Evolutionary conservation across 1,139 yeast genomes (phyloP), one percentile per base, ranked within the genome.

Genomic region (Blastobotrys serpentis): DNA sequence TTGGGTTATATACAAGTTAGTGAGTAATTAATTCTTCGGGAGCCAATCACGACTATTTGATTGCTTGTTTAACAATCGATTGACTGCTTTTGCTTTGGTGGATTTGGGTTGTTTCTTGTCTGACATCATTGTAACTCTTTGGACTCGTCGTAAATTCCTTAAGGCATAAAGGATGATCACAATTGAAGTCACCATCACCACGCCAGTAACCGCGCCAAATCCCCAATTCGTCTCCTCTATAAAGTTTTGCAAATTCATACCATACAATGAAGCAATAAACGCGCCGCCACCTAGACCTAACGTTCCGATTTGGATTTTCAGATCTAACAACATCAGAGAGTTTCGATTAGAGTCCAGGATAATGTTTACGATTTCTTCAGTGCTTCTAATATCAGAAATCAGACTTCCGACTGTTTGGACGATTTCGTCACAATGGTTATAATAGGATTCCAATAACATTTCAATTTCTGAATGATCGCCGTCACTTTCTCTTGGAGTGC

Each of bases 331-430:
- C 98, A 94, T 94, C 53, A 94, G 75, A 7, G 95, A 84, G 67
- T 94, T 94, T 68, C 99, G 81, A 64, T 90, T 92, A 1, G 98
- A 89, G 67, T 94, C 99, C 48, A 94, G 70, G 50, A 94, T 88
- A 59, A 94, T 92, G 65, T 94, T 94, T 52, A 89, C 94, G 60
- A 94, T 89, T 64, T 94, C 99, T 63, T 94, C 98, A 0, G 99
- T 92, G 13, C 95, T 88, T 54, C 84, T 80, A 58, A 94, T 92
- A 66, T 92, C 95, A 55, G 82, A 79, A 30, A 87, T 81, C 49
- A 89, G 71, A 29, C 90, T 84, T 43, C 88, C 96, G 0, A 95
- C 85, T 50, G 88, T 89, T 65, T 92, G 99, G 2, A 92, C 98
- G 61, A 88, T 86, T 67, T 94, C 98, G 62, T 94, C 98, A 65